Evolutionary conservation across 1,139 yeast genomes (phyloP).

Genomic region (Hansenula lynferdii): DNA sequence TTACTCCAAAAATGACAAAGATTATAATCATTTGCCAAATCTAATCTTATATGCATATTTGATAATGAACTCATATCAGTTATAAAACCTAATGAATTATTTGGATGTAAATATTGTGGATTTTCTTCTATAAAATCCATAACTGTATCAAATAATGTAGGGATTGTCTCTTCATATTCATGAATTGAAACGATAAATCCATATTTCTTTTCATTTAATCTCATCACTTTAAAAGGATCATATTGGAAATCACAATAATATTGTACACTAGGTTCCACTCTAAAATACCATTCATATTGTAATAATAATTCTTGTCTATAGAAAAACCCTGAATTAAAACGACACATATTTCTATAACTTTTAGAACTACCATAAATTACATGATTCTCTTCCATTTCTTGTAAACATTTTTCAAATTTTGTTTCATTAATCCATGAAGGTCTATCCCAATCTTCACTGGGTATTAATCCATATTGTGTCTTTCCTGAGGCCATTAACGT

Average conservation of each 20-base stretch:
- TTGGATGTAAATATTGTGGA: conserved; percentile 62
- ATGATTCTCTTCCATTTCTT: conserved; percentile 49
- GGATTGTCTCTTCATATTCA: conserved; percentile 81
- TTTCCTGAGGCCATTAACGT: conserved; percentile 81
- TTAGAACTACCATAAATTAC: conserved; percentile 74
- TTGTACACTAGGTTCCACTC: conserved; percentile 90
- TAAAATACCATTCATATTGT: conserved; percentile 79
- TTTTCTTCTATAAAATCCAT: conserved; percentile 55
- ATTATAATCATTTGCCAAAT: conserved; percentile 59
- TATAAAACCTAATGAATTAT: conserved; percentile 65
- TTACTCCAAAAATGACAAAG: conserved; percentile 96
- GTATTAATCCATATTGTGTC: conserved; percentile 69
- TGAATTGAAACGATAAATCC: conserved; percentile 79
- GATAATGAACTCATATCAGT: conserved; percentile 42
- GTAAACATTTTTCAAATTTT: conserved; percentile 41
- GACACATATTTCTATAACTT: conserved; percentile 81
- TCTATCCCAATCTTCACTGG: conserved; percentile 66
- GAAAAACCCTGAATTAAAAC: conserved; percentile 80
- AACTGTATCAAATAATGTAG: conserved; percentile 76
- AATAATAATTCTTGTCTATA: conserved; percentile 65
- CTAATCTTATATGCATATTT: conserved; percentile 19
- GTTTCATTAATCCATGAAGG: conserved; percentile 43
- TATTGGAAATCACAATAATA: conserved; percentile 79
- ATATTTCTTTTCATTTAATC: conserved; percentile 65
- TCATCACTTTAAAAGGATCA: conserved; percentile 85